These are phyloP conservation scores for Parascedosporium putredinis DNA, from an alignment of 2,329 filamentous ascomycete genomes.

Conservation along the genomic window DNA sequence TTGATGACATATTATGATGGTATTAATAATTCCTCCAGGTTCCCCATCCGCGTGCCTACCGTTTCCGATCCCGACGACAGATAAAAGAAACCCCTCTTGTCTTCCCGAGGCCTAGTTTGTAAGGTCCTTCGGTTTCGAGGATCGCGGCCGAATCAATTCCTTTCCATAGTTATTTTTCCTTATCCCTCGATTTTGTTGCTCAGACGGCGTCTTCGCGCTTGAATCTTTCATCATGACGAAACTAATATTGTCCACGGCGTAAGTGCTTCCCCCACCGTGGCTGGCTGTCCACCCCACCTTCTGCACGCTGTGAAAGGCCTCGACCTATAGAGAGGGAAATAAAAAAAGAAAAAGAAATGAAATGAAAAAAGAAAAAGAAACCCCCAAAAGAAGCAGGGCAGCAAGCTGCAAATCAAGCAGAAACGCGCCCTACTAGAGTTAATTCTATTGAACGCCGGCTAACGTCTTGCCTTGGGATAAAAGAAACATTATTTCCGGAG, in stretches of 20 bases:
- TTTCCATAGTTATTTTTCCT: no score
- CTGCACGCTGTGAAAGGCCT: not conserved
- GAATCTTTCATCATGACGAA: constrained; percentile 63
- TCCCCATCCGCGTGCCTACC: not conserved
- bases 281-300: not conserved
- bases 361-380: no score
- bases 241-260: constrained; percentile 80
- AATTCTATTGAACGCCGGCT: no score
- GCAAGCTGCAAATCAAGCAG: no score
- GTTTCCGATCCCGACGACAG: not conserved
- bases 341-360: not conserved
- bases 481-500: constrained; percentile 73
- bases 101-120: not conserved
- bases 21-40: constrained; percentile 4
- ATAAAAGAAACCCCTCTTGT: constrained; percentile 3
- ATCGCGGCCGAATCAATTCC: no score
- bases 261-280: constrained; percentile 25
- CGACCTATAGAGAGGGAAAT: no score
- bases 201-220: no score
- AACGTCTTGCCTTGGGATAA: no score
- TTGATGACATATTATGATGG: constrained; percentile 1
- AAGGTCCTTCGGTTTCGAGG: not conserved
- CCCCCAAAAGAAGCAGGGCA: no score
- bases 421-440: no score
- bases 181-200: no score